Evolutionary conservation across 306 rosid genomes (phyloP), one percentile per base, ranked within the genome.

Genomic region (Potentilla sterilis): DNA sequence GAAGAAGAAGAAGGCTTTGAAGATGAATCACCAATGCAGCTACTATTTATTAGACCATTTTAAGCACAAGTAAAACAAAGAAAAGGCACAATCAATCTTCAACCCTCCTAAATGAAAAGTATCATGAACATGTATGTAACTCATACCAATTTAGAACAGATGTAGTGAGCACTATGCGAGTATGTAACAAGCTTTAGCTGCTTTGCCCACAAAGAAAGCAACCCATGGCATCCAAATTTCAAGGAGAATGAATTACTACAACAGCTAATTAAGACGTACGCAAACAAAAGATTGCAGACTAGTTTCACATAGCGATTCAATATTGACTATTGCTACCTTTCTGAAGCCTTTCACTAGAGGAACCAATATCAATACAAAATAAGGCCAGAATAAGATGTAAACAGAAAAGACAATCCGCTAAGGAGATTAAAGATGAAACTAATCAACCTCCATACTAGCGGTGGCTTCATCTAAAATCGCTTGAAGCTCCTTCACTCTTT

Each of bases 401-500:
- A 32, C 11, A 38, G 35, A 32, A 58, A 74, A 43, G 68, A 74
- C 69, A 58, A 58, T 16, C 13, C 44, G 35, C 58, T 41, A 14
- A 18, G 43, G 77, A 38, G 58, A 28, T 10, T 75, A 22, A 44
- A 55, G 70, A 72, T 65, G 66, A 78, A 75, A 66, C 89, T 90
- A 87, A 78, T 90, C 90, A 77, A 82, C 82, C 76, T 92, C 95
- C 95, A 82, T 85, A 52, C 80, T 69, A 74, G 91, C 85, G 77
- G 76, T 78, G 69, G 84, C 90, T 82, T 91, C 86, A 35, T 87
- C 91, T 75, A 92, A 86, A 70, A 88, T 77, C 49, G 37, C 67
- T 75, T 78, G 87, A 37, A 94, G 89, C 78, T 90, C 98, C 83
- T 82, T 83, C 74, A 83, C 87, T 84, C 98, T 86, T 76, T 88